Base-by-base conservation (phyloP, 2,329 filamentous ascomycete genomes). In the Geosmithia morbida region DNA sequence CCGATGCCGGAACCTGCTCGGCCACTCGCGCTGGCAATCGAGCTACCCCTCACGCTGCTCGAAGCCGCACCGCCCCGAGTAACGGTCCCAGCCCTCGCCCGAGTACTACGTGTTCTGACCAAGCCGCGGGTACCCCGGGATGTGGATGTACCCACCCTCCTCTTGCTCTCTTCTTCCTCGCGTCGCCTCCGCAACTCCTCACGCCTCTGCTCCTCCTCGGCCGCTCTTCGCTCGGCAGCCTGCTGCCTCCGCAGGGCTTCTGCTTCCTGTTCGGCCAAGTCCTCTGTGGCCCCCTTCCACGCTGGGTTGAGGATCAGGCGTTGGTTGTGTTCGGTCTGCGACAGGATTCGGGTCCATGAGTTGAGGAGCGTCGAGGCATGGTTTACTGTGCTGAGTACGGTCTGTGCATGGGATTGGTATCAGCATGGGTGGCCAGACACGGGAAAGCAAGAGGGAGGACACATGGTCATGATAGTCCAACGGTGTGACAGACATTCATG, bases 291-390 rank as follows among this genome's bases (percentile, higher is more conserved):
- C 48, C 92, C 92, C 59, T 90, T 83, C 88, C 90, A 98, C 49
- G 79, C 72, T 2, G 87, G 85, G 58, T 95, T 85, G 43, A 97
- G 73, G 43, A 98, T 83, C 46, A 98, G 71, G 20, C 92, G 81
- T 63, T 97, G 89, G 60, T 94, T 97, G 66, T 98, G 92, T 65
- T 98, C 92, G 4, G 92, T 96, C 64, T 98, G 92, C 7, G 87
- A 92, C 13, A 98, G 77, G 54, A 98, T 96, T 46, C 88, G 82
- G 8, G 88, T 94, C 90, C 90, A 98, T 16, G 89, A 94, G 57
- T 94, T 88, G 30, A 98, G 79, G 14, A 98, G 76, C 1, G 85
- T 85, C 14, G 89, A 94, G 3, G 92, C 88, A 48, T 89, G 90
- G 54, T 77, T 76, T 41, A 97, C 88, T 2, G 92, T 96, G 51